These are phyloP conservation scores for Colletotrichum falcatum DNA, from an alignment of 2,329 filamentous ascomycete species.

Conservation along the genomic window DNA sequence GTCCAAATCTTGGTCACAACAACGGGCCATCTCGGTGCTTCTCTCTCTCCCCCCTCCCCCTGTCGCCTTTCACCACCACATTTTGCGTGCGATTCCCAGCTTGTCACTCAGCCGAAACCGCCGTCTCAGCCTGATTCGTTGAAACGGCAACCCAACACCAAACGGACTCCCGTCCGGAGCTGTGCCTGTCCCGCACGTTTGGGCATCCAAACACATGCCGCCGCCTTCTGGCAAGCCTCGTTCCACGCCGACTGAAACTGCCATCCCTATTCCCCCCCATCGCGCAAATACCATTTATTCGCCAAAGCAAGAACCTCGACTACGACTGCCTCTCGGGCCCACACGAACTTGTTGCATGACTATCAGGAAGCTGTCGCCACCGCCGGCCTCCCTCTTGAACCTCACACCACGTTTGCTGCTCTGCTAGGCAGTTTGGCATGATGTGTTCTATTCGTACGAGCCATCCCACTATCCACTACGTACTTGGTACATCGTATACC, in stretches of 20 bases:
- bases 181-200: slow-evolving; percentile 1
- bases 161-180: background rate
- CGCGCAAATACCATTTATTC: too few species aligned
- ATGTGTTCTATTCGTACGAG: background rate
- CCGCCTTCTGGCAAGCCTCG: background rate
- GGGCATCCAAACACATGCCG: background rate
- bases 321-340: background rate
- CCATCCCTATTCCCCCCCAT: too few species aligned
- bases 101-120: slow-evolving; percentile 13
- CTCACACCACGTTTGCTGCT: too few species aligned
- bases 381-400: background rate
- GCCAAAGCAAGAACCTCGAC: too few species aligned
- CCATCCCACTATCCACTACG: too few species aligned
- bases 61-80: background rate
- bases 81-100: background rate
- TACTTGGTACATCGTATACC: too few species aligned
- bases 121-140: slow-evolving; percentile 24
- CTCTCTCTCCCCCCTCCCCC: background rate
- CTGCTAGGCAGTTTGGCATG: background rate
- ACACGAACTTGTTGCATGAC: background rate
- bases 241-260: slow-evolving; percentile 2
- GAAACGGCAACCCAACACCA: slow-evolving; percentile 11
- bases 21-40: background rate
- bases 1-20: background rate
- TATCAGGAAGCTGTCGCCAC: too few species aligned